A percentile compares a stretch with the other conserved stretches of the same genome.
These are phyloP conservation scores for Tolypocladium pustulatum DNA, from an alignment of 2,329 filamentous ascomycete genomes.

Conservation along the genomic window DNA sequence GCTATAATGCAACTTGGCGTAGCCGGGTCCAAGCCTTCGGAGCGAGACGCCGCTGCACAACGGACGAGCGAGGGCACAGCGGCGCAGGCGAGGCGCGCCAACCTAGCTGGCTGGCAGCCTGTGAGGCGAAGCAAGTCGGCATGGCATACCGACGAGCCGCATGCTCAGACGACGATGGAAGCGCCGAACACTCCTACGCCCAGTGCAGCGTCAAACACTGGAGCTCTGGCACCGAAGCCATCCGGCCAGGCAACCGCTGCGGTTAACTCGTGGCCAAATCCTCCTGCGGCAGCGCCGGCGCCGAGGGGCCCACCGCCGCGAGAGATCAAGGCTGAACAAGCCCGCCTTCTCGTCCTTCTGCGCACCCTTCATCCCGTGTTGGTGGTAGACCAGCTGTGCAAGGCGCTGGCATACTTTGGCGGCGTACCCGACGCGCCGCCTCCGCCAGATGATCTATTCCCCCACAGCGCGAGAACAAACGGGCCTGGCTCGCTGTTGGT, in stretches of 20 bases:
- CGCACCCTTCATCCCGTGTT: constrained; percentile 42
- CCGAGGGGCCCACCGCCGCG: constrained; percentile 14
- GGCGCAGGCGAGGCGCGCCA: constrained; percentile 44
- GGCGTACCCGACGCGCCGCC: constrained; percentile 45
- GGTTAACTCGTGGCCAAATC: background rate
- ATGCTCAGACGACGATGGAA: background rate
- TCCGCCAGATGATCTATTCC: constrained; percentile 41
- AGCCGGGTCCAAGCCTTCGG: constrained; percentile 31
- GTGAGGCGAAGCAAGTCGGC: constrained; percentile 31
- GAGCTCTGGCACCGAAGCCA: background rate
- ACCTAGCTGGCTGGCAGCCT: constrained; percentile 41
- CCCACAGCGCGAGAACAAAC: constrained; percentile 44
- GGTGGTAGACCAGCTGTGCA: constrained; percentile 53
- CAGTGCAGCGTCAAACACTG: background rate
- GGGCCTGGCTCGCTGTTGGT: constrained; percentile 48
- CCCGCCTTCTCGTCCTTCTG: constrained; percentile 46
- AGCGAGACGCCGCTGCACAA: constrained; percentile 45
- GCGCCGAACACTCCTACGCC: background rate
- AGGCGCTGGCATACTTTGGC: constrained; percentile 53
- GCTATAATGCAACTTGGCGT: constrained; percentile 52
- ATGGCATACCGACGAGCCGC: constrained; percentile 11
- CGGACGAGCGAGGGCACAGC: constrained; percentile 52
- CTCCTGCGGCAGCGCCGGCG: background rate
- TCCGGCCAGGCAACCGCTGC: background rate
- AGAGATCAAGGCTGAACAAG: constrained; percentile 49